Percentiles rank a stretch among this genome's conserved stretches.
These are phyloP conservation scores for Podospora didyma DNA, from an alignment of 495 filamentous ascomycete species.

Conservation along the genomic window DNA sequence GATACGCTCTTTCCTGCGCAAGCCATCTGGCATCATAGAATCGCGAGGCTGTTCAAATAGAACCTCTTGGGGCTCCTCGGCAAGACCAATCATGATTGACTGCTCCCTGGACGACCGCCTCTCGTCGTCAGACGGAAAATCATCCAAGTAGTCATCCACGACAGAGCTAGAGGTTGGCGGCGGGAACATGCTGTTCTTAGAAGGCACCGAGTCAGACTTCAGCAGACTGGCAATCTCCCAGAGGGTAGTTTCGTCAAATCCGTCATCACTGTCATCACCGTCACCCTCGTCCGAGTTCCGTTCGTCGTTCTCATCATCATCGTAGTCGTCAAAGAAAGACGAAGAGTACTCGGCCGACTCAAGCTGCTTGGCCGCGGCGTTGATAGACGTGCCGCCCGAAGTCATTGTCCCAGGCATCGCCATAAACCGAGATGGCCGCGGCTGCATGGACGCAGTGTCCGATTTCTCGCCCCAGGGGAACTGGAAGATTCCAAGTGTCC, in stretches of 20 bases:
- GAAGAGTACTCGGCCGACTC: slow-evolving; percentile 36
- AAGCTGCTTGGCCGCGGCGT: slow-evolving; percentile 28
- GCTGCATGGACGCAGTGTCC: slow-evolving; percentile 42
- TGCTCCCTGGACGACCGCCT: slow-evolving; percentile 20
- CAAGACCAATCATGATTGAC: slow-evolving; percentile 30
- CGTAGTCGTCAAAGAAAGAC: slow-evolving; percentile 50
- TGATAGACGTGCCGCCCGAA: slow-evolving; percentile 27
- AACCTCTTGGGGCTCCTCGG: slow-evolving; percentile 18
- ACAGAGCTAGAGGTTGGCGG: slow-evolving; percentile 14
- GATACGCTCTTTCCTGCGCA: neutral
- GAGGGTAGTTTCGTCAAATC: slow-evolving; percentile 52
- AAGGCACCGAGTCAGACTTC: slow-evolving; percentile 41
- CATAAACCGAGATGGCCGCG: slow-evolving; percentile 29
- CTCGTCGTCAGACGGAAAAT: slow-evolving; percentile 32
- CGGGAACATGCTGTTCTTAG: slow-evolving; percentile 41
- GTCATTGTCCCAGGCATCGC: slow-evolving; percentile 50
- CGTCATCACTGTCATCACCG: slow-evolving; percentile 42
- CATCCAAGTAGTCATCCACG: slow-evolving; percentile 24
- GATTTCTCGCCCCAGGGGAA: slow-evolving; percentile 56
- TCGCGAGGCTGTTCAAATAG: slow-evolving; percentile 18
- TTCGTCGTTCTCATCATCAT: slow-evolving; percentile 34
- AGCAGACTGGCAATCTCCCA: slow-evolving; percentile 56
- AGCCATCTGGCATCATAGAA: slow-evolving; percentile 5
- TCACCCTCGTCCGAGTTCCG: slow-evolving; percentile 33
- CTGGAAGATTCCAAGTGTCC: slow-evolving; percentile 53